Base-by-base conservation (phyloP, 768 basidiomycete genomes). In the Auriscalpium orientale region DNA sequence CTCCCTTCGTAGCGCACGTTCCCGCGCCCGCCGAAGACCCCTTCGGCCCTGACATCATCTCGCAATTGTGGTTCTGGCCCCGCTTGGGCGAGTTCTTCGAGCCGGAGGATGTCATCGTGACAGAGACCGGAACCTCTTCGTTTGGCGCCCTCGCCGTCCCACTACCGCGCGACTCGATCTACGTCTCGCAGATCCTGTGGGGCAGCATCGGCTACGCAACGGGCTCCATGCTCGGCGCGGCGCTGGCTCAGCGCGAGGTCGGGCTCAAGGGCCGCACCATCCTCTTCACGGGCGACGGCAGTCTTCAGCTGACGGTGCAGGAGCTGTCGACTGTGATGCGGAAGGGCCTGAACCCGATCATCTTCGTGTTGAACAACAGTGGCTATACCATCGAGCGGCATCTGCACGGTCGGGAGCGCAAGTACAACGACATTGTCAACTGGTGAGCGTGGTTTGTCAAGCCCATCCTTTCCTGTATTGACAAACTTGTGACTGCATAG, bases 171-270 rank as follows among this genome's bases (percentile, higher is more conserved):
- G 76, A 81, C 46, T 73, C 84, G 0, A 68, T 83, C 5, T 82
- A 86, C 56, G 58, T 91, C 40, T 81, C 78, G 58, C 91, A 94
- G 70, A 82, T 95, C 51, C 71, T 97, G 6, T 97, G 89, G 85
- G 94, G 95, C 50, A 87, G 86, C 56, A 97, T 98, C 61, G 95
- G 95, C 0, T 97, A 87, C 86, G 83, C 87, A 16, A 82, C 88
- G 43, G 90, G 91, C 74, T 80, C 81, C 46, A 78, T 81, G 16
- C 78, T 94, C 0, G 92, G 93, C 35, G 87, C 86, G 7, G 87
- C 90, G 3, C 73, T 95, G 35, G 95, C 89, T 2, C 92, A 85
- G 2, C 73, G 76, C 43, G 89, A 94, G 49, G 64, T 72, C 10
- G 72, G 74, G 5, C 71, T 82, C 44, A 60, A 58, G 53, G 76